Conservation (phyloP, 2,329 filamentous ascomycete species). For the Trichoderma koningii region DNA sequence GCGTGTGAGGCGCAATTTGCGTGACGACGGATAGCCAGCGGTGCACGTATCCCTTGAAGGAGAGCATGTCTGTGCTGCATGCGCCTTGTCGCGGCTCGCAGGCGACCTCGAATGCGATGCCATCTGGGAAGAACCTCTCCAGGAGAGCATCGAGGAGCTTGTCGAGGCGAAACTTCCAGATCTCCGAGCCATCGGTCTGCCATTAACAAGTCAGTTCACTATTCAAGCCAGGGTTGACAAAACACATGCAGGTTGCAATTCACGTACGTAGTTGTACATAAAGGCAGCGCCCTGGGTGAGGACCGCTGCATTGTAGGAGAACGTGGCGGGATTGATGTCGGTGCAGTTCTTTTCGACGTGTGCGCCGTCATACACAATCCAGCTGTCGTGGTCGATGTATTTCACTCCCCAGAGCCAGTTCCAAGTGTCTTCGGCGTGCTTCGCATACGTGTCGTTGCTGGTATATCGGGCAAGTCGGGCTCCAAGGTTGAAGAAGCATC, state of each 20-base stretch:
- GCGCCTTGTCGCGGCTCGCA: slow-evolving; percentile 59
- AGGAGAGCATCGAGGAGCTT: slow-evolving; percentile 55
- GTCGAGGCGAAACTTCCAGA: slow-evolving; percentile 60
- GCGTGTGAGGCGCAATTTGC: slow-evolving; percentile 63
- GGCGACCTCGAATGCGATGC: slow-evolving; percentile 64
- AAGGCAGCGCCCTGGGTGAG: slow-evolving; percentile 64
- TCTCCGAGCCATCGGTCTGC: slow-evolving; percentile 53
- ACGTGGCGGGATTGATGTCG: slow-evolving; percentile 62
- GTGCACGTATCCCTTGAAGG: slow-evolving; percentile 71
- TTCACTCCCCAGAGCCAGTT: slow-evolving; percentile 59
- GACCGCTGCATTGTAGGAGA: slow-evolving; percentile 67
- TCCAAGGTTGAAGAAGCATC: slow-evolving; percentile 64
- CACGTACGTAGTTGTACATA: slow-evolving; percentile 65
- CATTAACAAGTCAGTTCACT: not conserved
- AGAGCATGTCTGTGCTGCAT: slow-evolving; percentile 72
- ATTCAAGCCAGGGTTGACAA: too few species aligned
- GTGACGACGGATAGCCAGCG: slow-evolving; percentile 65
- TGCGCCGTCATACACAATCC: slow-evolving; percentile 66
- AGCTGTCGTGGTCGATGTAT: slow-evolving; percentile 61
- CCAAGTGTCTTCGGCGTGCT: slow-evolving; percentile 63
- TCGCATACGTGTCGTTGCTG: slow-evolving; percentile 63
- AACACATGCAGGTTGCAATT: not conserved
- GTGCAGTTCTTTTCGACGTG: slow-evolving; percentile 61
- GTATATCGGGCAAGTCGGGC: slow-evolving; percentile 74
- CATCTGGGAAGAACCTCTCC: slow-evolving; percentile 57